Evolutionary conservation across 2,329 filamentous ascomycete genomes (phyloP), one percentile per base, ranked within the genome.

Genomic region (Decorospora gaudefroyi): DNA sequence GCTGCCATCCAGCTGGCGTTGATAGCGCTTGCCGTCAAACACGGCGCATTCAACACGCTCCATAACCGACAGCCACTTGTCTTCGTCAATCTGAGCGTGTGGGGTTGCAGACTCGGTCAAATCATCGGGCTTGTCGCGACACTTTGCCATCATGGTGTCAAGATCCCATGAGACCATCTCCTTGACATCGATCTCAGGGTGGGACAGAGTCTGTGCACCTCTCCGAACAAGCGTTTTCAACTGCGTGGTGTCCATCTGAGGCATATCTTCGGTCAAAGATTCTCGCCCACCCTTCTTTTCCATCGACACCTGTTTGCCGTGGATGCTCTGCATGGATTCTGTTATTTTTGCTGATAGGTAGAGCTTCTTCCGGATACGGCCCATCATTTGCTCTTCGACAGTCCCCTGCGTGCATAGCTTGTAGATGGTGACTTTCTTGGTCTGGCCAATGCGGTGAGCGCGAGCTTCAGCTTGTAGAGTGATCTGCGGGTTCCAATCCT

Each of bases 301-400:
- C 0, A 40, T 53, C 1, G 61, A 44, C 3, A 64, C 61, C 1
- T 70, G 68, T 18, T 62, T 61, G 25, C 60, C 55, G 52, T 81
- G 77, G 5, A 80, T 74, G 51, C 76, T 78, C 28, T 76, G 72
- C 77, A 83, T 81, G 1, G 75, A 76, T 47, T 83, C 80, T 0
- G 78, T 83, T 12, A 84, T 79, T 55, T 82, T 84, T 0, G 78
- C 74, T 0, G 80, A 82, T 0, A 84, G 69, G 48, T 84, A 84
- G 0, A 83, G 68, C 64, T 84, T 85, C 71, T 84, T 84, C 5
- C 75, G 72, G n/a, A 82, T 77, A 1, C 79, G 69, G 0, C 77
- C 74, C 61, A 79, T 73, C 77, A 82, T 82, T 44, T 82, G 80
- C 48, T 80, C 77, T 48, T 82, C 79, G 0, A 82, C 77, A 0